phyloP scores from a whole-genome alignment of 1,284 basidiomycete genomes.

The Rhodotorula sp. region DNA sequence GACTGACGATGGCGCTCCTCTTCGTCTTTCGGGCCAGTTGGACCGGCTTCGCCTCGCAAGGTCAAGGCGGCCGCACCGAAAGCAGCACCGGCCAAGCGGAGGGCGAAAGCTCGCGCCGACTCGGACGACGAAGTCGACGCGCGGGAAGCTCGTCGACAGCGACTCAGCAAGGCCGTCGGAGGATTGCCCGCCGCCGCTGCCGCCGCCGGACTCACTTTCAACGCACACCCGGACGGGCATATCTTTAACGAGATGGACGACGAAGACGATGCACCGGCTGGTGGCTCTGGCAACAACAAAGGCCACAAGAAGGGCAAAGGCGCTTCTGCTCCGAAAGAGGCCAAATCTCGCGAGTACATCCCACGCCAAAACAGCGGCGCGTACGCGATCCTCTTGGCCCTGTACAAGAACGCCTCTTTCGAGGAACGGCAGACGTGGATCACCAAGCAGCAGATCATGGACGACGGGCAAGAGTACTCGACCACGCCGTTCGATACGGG shows the following conservation, averaged over 20 bases:
- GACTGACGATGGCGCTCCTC: background rate
- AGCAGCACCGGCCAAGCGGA: background rate
- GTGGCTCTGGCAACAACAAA: no score
- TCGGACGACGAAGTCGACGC: constrained; percentile 4
- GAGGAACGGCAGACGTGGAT: constrained; percentile 22
- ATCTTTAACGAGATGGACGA: constrained; percentile 8
- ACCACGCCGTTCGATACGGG: constrained; percentile 25
- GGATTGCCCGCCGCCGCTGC: background rate
- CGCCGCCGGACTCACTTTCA: background rate
- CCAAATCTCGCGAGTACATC: constrained; percentile 29
- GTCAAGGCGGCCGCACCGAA: background rate
- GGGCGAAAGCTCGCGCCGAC: background rate
- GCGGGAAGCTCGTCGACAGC: constrained; percentile 5
- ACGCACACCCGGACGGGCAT: constrained; percentile 25
- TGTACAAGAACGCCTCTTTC: constrained; percentile 25
- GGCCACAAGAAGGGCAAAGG: constrained; percentile 7
- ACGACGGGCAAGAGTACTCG: constrained; percentile 10
- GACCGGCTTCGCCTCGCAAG: background rate
- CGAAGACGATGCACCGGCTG: background rate
- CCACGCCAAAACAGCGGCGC: constrained; percentile 28
- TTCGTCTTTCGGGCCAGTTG: background rate
- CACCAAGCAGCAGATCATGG: constrained; percentile 19
- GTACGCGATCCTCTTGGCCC: constrained; percentile 35
- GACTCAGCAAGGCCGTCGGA: background rate
- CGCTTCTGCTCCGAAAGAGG: background rate